Evolutionary conservation across 176 grass and related monocot species (phyloP), one percentile per base, ranked within the genome.

Genomic region (Eleusine coracana): DNA sequence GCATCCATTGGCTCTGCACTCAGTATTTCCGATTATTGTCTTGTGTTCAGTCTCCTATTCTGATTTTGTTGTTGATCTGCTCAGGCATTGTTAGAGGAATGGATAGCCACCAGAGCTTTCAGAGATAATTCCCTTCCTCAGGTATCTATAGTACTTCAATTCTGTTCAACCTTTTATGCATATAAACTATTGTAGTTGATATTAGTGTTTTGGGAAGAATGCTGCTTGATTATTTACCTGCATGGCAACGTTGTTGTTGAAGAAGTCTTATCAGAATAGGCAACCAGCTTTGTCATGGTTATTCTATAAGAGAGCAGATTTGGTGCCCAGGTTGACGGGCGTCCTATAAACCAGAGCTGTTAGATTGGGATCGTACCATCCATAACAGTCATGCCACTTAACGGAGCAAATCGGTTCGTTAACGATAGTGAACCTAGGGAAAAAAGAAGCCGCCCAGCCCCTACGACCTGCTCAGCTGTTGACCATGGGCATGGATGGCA

Each of bases 71-170:
- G 10, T 85, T 75, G 20, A 77, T 85, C 21, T 76, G 68, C 89
- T 74, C 88, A 98, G 95, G 95, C 95, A 77, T 86, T 98, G 71
- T 82, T 98, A 84, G 95, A 98, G 75, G 95, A 98, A 92, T 98
- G 95, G 95, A 95, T 92, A 76, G 90, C 90, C 28, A 98, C 92
- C 38, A 89, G 92, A 90, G 81, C 88, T 83, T 84, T 91, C 49
- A 84, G 87, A 79, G 95, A 94, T 78, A 87, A 91, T 83, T 89
- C 84, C 49, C 56, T 91, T 72, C 88, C 94, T 75, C 88, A 98
- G 95, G 95, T 98, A 90, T 67, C 34, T 37, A 49, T 79, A 44
- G 15, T 54, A 23, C 66, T 77, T n/a, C 49, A 4, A 36, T 63
- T 2, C 61, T 70, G 10, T 65, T 29, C 79, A 62, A 73, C 20